Evolutionary conservation across 2,329 filamentous ascomycete species (phyloP), one percentile per base, ranked within the genome.

Genomic region (Microcyclospora pomicola): DNA sequence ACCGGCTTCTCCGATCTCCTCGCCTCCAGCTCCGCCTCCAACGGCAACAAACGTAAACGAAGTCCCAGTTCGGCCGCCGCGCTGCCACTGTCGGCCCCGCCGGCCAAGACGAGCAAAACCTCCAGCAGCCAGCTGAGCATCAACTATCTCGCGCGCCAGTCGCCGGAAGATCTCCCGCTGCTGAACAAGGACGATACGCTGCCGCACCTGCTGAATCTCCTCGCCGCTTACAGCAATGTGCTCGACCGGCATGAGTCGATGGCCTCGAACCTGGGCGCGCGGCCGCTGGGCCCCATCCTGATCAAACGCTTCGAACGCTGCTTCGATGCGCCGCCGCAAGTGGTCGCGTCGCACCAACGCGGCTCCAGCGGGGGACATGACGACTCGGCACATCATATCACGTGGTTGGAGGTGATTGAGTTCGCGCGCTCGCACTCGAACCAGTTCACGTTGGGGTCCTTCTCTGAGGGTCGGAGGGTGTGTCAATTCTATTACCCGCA

Each of bases 191-290:
- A 77, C 39, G 82, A 87, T 52, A 80, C 74, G 9, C 80, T 93
- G 51, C 72, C 75, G 10, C 78, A 82, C 48, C 75, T 91, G 38
- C 62, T 91, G 34, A 67, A 73, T 31, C 68, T 87, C 44, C 73
- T 93, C 42, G 72, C 72, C 53, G 79, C 86, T 49, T 93, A 93
- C 60, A 83, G 87, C 71, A 84, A 78, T 46, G 82, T 91, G 12
- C 67, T 93, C 37, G 82, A 83, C 51, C 76, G 83, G 39, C 82
- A 88, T 58, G 85, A 94, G 62, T 88, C 82, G 58, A 75, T 93
- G 50, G 86, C 85, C 34, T 80, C 81, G 41, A 88, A 85, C 52
- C 69, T 94, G 16, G 85, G 85, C 50, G 85, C 83, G 39, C 82
- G 84, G 48, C 78, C 87, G 13, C 74, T 86, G 1, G 84, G 82